Conservation (phyloP, 345 rosid species). For the Linum tenue region DNA sequence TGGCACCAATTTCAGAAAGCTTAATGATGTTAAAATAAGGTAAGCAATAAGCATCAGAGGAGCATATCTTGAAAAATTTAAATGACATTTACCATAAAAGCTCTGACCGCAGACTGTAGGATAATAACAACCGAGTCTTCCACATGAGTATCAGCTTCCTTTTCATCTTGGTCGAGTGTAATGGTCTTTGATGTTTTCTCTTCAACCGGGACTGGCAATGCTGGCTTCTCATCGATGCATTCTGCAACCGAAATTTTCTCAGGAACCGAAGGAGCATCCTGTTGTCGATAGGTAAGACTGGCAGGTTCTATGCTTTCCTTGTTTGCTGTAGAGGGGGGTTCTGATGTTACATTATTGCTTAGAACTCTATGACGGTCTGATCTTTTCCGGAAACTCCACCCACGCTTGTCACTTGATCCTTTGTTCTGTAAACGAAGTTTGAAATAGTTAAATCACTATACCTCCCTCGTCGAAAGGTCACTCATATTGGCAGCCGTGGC, state of each 20-base stretch:
- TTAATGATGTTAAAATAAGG: background rate
- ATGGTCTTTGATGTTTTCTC: conserved; percentile 20
- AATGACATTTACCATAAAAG: conserved; percentile 36
- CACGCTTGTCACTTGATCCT: conserved; percentile 36
- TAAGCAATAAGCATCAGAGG: background rate
- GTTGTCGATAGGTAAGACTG: conserved; percentile 25
- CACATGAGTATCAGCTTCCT: conserved; percentile 16
- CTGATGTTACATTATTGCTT: conserved; percentile 45
- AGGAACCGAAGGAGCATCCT: background rate
- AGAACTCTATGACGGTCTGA: conserved; percentile 58
- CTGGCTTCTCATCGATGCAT: background rate
- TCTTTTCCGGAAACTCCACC: conserved; percentile 70
- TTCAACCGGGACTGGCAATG: conserved; percentile 14
- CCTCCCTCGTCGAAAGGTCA: background rate
- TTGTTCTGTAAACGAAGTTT: conserved; percentile 32
- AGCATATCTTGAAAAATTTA: background rate
- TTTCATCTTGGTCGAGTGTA: conserved; percentile 19
- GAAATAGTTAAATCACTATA: conserved; percentile 7
- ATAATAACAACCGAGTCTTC: conserved; percentile 41
- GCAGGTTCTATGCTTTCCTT: conserved; percentile 38
- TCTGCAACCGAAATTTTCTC: background rate
- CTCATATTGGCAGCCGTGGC: too few relatives aligned
- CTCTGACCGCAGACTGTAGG: conserved; percentile 55
- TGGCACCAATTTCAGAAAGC: conserved; percentile 7
- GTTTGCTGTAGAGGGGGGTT: conserved; percentile 28